phyloP scores from a whole-genome alignment of 2,329 filamentous ascomycete species.

The Aureobasidium sp. region DNA sequence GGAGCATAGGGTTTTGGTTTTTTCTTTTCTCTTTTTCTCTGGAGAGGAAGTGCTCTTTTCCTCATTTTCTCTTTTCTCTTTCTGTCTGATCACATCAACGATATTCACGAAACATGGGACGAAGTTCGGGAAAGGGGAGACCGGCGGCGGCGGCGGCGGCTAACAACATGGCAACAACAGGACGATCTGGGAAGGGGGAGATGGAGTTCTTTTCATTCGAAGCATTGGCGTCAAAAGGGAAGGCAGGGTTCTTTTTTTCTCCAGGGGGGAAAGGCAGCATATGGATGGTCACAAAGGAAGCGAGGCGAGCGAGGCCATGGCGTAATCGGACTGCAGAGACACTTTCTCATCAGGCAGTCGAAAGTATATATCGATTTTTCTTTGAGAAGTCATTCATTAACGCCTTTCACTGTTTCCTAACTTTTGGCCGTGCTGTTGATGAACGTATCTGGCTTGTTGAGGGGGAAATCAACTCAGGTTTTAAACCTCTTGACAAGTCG shows the following conservation, averaged over 20 bases:
- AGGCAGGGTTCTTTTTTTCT: not conserved
- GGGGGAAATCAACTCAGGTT: too few relatives aligned
- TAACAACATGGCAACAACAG: not conserved
- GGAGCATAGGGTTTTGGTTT: conserved; percentile 7
- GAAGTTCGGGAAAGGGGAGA: not conserved
- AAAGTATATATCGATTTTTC: too few relatives aligned
- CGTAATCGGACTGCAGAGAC: too few relatives aligned
- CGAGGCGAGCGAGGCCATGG: too few relatives aligned
- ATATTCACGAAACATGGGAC: conserved; percentile 5
- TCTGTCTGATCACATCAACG: not conserved
- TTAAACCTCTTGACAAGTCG: too few relatives aligned
- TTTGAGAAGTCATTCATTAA: not conserved
- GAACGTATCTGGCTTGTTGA: too few relatives aligned
- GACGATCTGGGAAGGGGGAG: not conserved
- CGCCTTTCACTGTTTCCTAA: too few relatives aligned
- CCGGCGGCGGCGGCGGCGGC: too few relatives aligned
- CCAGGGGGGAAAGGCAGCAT: not conserved
- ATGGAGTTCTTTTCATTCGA: not conserved
- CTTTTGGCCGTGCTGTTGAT: too few relatives aligned
- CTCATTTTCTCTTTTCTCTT: not conserved
- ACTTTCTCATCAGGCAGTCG: too few relatives aligned
- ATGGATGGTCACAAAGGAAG: too few relatives aligned
- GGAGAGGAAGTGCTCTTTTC: not conserved
- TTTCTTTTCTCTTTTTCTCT: not conserved
- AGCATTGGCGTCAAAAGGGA: not conserved